These are phyloP conservation scores for Houttuynia cordata DNA, from an alignment of 164 flowering plant species.

Conservation along the genomic window DNA sequence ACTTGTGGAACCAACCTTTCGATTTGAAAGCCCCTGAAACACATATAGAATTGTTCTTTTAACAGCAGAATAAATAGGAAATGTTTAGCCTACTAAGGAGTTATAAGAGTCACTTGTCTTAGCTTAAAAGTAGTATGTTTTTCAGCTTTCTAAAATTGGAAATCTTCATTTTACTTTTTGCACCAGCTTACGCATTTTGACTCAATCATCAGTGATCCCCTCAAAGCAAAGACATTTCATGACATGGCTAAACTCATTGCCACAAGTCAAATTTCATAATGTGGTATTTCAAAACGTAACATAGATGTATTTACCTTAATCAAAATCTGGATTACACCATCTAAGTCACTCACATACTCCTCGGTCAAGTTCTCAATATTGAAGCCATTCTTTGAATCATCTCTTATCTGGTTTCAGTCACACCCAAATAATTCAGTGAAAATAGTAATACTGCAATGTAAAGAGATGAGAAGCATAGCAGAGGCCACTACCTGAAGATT, in stretches of 20 bases:
- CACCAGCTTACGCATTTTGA: too few relatives aligned
- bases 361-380: conserved; percentile 82
- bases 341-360: conserved; percentile 67
- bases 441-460: background rate
- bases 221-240: too few relatives aligned
- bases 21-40: conserved; percentile 87
- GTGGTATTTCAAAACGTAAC: background rate
- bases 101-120: too few relatives aligned
- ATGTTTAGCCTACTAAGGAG: too few relatives aligned
- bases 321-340: conserved; percentile 73
- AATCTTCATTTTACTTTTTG: too few relatives aligned
- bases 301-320: conserved; percentile 50
- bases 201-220: too few relatives aligned
- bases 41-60: background rate
- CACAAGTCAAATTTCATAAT: background rate
- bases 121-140: too few relatives aligned
- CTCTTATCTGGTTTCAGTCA: conserved; percentile 49
- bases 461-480: background rate
- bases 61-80: conserved; percentile 16
- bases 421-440: background rate
- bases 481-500: conserved; percentile 59
- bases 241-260: background rate
- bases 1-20: conserved; percentile 84
- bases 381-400: conserved; percentile 72
- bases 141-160: too few relatives aligned